These are phyloP conservation scores for Bolboschoenoplectus hybrid DNA, from an alignment of 202 grass and related monocot genomes.

Conservation along the genomic window DNA sequence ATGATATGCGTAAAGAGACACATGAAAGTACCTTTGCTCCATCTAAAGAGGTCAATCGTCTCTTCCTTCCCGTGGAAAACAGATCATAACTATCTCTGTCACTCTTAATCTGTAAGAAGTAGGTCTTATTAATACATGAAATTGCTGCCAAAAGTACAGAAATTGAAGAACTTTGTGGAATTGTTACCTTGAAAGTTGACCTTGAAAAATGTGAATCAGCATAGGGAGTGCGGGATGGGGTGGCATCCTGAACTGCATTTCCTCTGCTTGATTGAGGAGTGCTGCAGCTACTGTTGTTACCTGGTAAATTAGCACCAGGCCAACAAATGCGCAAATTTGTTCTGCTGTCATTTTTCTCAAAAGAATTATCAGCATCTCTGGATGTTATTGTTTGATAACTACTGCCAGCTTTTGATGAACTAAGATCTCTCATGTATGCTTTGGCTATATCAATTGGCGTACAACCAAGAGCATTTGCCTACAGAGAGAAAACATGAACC, in stretches of 20 bases:
- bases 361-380: conserved; percentile 10
- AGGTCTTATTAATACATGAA: conserved; percentile 15
- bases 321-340: conserved; percentile 19
- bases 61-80: conserved; percentile 38
- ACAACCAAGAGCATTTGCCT: conserved; percentile 33
- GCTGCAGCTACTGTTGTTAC: conserved; percentile 11
- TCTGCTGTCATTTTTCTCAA: conserved; percentile 17
- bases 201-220: conserved; percentile 32
- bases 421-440: conserved; percentile 38
- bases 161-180: conserved; percentile 1
- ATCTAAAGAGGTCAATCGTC: conserved; percentile 24
- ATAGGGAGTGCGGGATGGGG: conserved; percentile 24
- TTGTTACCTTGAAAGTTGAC: conserved; percentile 37
- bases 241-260: conserved; percentile 16
- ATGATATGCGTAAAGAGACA: conserved; percentile 2
- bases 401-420: conserved; percentile 26
- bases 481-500: conserved; percentile 32
- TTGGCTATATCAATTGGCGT: conserved; percentile 40
- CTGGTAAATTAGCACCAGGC: conserved; percentile 26
- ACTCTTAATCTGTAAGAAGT: conserved; percentile 38
- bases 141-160: conserved; percentile 1
- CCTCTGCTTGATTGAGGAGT: conserved; percentile 25
- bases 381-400: conserved; percentile 30
- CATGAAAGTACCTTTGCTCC: conserved; percentile 21
- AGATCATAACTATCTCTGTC: conserved; percentile 40